Evolutionary conservation across 148 eudicot species (phyloP).

Genomic region (Suaeda aralocaspica): DNA sequence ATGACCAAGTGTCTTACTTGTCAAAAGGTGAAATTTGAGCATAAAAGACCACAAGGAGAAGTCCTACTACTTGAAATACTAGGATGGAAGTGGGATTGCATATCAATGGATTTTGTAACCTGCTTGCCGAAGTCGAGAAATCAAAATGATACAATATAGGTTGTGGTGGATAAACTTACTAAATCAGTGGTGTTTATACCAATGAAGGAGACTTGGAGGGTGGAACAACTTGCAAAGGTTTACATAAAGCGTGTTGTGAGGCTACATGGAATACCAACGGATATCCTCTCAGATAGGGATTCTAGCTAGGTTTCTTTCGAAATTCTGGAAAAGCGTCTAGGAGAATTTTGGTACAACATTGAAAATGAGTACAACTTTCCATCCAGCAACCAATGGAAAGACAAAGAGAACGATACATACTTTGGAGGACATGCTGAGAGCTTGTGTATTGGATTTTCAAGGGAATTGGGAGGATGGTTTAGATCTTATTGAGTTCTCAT

Average conservation of each 20-base stretch:
- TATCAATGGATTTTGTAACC: not conserved
- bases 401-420: too few relatives aligned
- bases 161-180: not conserved
- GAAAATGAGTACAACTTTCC: not conserved
- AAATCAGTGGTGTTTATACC: not conserved
- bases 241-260: not conserved
- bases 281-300: not conserved
- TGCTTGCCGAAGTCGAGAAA: not conserved
- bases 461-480: too few relatives aligned
- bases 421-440: too few relatives aligned
- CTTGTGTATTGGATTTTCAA: too few relatives aligned
- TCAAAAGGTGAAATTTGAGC: constrained; percentile 4
- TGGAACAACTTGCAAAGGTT: not conserved
- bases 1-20: not conserved
- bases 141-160: not conserved
- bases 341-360: not conserved
- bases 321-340: not conserved
- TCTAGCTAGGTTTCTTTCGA: not conserved
- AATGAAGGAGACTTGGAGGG: not conserved
- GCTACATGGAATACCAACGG: not conserved
- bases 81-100: not conserved
- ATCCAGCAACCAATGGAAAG: not conserved
- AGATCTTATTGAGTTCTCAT: too few relatives aligned
- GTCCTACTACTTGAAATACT: not conserved
- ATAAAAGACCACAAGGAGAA: not conserved